A percentile compares a stretch with the other conserved stretches of the same genome.
Conservation (phyloP, 2,329 filamentous ascomycete genomes). For the Sporothrix schenckii region DNA sequence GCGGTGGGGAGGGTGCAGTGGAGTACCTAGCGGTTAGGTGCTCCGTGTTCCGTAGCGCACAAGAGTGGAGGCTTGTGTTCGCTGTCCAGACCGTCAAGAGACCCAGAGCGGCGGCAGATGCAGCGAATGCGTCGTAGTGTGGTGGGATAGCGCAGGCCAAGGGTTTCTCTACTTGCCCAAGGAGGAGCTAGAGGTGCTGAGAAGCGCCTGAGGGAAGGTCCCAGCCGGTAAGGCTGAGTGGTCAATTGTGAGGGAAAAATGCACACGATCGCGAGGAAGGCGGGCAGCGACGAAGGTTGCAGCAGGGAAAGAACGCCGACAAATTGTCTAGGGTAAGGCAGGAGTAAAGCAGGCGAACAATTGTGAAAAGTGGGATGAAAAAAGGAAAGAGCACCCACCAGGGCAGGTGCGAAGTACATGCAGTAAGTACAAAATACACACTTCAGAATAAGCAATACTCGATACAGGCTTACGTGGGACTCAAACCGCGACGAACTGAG, state of each 20-base stretch:
- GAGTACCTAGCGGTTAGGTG: constrained; percentile 6
- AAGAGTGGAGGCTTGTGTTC: neutral
- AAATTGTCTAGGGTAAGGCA: neutral
- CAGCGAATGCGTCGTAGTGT: constrained; percentile 11
- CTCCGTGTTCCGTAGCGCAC: constrained; percentile 20
- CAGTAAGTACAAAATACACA: neutral
- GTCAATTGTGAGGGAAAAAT: constrained; percentile 4
- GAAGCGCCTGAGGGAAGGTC: constrained; percentile 1
- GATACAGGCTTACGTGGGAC: neutral
- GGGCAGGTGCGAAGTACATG: neutral
- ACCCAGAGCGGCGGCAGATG: constrained; percentile 18
- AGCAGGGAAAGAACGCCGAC: neutral
- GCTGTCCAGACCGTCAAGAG: neutral
- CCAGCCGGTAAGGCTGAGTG: constrained; percentile 21
- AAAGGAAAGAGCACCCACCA: constrained; percentile 3
- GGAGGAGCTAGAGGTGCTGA: constrained; percentile 5
- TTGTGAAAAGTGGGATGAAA: constrained; percentile 8
- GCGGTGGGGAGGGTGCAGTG: neutral
- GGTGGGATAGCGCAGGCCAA: constrained; percentile 32
- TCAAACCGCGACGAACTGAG: neutral
- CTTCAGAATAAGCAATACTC: constrained; percentile 15
- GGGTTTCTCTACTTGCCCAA: constrained; percentile 25
- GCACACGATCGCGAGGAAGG: neutral
- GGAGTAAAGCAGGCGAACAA: neutral
- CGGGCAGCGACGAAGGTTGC: neutral